A percentile compares a stretch with the other conserved stretches of the same genome.
Conservation (phyloP, 108 stramenopile species). For the Cyclotella choctawhatcheeana region DNA sequence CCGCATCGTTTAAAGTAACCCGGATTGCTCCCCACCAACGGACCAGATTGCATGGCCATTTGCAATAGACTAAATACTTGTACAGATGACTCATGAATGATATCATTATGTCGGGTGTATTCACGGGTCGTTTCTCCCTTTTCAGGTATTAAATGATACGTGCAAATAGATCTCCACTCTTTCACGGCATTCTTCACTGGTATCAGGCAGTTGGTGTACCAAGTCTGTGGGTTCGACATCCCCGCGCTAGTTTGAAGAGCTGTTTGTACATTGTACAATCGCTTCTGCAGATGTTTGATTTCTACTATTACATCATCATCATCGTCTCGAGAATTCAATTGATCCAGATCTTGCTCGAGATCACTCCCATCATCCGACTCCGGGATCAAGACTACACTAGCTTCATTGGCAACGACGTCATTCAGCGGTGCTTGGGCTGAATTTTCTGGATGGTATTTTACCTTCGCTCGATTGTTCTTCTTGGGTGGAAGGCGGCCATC, state of each 20-base stretch:
- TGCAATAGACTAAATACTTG: slow-evolving; percentile 67
- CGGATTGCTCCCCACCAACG: slow-evolving; percentile 74
- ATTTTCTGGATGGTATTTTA: slow-evolving; percentile 26
- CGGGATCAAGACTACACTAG: too few relatives aligned
- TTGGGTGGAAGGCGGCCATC: slow-evolving; percentile 60
- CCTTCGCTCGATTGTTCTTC: slow-evolving; percentile 12
- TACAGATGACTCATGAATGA: slow-evolving; percentile 29
- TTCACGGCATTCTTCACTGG: slow-evolving; percentile 66
- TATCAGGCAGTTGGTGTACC: slow-evolving; percentile 68
- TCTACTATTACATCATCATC: slow-evolving; percentile 32
- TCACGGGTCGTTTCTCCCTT: slow-evolving; percentile 8
- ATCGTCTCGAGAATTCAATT: background rate
- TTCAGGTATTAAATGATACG: slow-evolving; percentile 20
- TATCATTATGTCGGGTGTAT: background rate
- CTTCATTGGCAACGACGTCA: background rate
- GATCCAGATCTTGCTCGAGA: background rate
- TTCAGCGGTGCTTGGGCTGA: background rate
- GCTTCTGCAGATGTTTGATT: slow-evolving; percentile 55
- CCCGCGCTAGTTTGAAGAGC: slow-evolving; percentile 52
- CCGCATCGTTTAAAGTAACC: slow-evolving; percentile 90
- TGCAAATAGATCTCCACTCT: slow-evolving; percentile 73
- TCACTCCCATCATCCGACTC: background rate
- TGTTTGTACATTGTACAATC: slow-evolving; percentile 57
- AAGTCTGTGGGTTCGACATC: slow-evolving; percentile 54
- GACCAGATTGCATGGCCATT: slow-evolving; percentile 73